Percentiles rank a stretch among this genome's conserved stretches.
Evolutionary conservation across 169 alveolate genomes (phyloP).

Genomic region (Plasmodium malariae): DNA sequence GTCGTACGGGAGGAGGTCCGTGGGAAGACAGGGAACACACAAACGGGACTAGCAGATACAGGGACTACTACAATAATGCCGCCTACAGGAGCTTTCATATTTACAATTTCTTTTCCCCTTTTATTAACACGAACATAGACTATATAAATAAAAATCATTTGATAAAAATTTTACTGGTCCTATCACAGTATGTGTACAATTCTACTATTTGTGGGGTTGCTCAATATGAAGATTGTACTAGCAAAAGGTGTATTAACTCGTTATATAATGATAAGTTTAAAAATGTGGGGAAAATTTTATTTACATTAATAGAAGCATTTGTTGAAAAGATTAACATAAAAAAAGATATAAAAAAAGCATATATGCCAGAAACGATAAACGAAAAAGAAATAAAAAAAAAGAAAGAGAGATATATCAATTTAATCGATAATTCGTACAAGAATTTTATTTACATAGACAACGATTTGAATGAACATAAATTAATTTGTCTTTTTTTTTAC

Average conservation of each 20-base stretch:
- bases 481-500: conserved; percentile 55
- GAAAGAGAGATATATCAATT: conserved; percentile 33
- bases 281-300: conserved; percentile 42
- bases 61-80: conserved; percentile 30
- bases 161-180: conserved; percentile 38
- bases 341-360: conserved; percentile 57
- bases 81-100: conserved; percentile 50
- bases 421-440: conserved; percentile 59
- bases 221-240: not conserved
- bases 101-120: conserved; percentile 30
- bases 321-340: conserved; percentile 58
- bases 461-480: conserved; percentile 56
- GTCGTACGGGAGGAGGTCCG: not conserved
- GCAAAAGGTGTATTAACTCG: not conserved
- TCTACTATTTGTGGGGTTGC: not conserved
- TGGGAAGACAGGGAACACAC: not conserved
- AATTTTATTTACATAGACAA: conserved; percentile 69
- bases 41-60: not conserved
- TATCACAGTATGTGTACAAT: conserved; percentile 64
- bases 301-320: conserved; percentile 49
- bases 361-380: conserved; percentile 54
- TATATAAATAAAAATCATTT: conserved; percentile 72
- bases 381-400: conserved; percentile 67
- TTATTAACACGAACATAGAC: conserved; percentile 33
- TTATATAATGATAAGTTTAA: not conserved